phyloP scores from a whole-genome alignment of 139 green algal species.

The Coelastrella sp. region DNA sequence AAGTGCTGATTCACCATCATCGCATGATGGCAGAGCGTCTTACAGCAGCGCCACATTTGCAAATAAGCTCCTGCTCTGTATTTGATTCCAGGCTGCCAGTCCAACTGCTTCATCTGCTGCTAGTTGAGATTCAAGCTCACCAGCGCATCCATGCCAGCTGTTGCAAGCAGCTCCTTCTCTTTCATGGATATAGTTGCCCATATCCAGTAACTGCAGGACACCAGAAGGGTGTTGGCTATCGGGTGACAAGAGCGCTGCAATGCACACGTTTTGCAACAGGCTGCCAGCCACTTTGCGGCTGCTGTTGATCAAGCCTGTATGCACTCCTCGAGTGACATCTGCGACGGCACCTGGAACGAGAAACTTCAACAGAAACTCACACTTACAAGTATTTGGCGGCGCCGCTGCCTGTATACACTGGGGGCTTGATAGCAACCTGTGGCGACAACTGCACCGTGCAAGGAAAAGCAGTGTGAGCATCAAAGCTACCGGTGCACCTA shows the following conservation, averaged over 20 bases:
- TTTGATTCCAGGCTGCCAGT: too few relatives aligned
- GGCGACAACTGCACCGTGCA: slow-evolving; percentile 32
- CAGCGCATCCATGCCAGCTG: slow-evolving; percentile 52
- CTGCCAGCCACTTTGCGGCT: too few relatives aligned
- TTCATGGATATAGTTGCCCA: slow-evolving; percentile 26
- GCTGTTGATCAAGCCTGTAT: too few relatives aligned
- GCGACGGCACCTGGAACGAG: too few relatives aligned
- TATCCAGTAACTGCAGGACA: slow-evolving; percentile 31
- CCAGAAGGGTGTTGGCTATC: neutral
- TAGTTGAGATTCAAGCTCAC: neutral
- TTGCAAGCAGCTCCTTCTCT: slow-evolving; percentile 51
- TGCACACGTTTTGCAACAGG: neutral
- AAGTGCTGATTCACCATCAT: too few relatives aligned
- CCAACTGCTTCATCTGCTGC: neutral
- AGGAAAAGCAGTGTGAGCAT: too few relatives aligned
- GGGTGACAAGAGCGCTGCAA: neutral
- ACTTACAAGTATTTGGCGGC: slow-evolving; percentile 49
- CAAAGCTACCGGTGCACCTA: too few relatives aligned
- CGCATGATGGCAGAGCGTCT: too few relatives aligned
- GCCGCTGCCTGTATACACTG: neutral
- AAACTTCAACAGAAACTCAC: neutral
- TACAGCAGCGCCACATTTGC: neutral
- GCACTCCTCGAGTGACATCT: too few relatives aligned
- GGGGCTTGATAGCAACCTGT: slow-evolving; percentile 50
- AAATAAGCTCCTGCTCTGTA: neutral